phyloP scores from a whole-genome alignment of 2,329 filamentous ascomycete genomes.

The Trichoderma atroviride region DNA sequence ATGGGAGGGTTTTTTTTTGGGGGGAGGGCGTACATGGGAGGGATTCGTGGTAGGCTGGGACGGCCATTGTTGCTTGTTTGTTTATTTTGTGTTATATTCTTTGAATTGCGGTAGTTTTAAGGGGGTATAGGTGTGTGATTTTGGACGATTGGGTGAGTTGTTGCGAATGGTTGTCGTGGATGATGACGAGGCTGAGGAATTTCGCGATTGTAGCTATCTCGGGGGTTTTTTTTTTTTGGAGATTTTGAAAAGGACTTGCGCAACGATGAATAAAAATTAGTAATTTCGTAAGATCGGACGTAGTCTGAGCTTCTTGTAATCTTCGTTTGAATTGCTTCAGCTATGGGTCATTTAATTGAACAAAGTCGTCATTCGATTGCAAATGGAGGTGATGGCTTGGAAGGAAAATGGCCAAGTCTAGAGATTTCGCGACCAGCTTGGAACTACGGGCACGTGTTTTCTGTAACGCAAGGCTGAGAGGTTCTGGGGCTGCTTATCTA shows the following conservation, averaged over 20 bases:
- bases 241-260: not conserved
- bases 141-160: not conserved
- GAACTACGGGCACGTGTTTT: constrained; percentile 19
- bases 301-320: no score
- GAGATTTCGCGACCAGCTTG: not conserved
- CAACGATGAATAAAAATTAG: not conserved
- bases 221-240: not conserved
- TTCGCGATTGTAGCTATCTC: not conserved
- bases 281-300: no score
- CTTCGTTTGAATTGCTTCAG: no score
- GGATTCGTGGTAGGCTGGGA: constrained; percentile 66
- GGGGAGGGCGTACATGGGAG: constrained; percentile 61
- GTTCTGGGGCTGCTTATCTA: not conserved
- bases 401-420: not conserved
- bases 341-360: no score
- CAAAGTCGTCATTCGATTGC: not conserved
- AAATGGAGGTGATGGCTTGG: not conserved
- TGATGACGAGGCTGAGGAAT: constrained; percentile 12
- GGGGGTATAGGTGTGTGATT: not conserved
- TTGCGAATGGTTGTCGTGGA: not conserved
- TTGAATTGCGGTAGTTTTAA: not conserved
- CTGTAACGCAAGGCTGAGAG: constrained; percentile 9
- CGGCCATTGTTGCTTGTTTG: constrained; percentile 31
- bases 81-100: not conserved
- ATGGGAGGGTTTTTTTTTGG: constrained; percentile 28